Evolutionary conservation across 441 rosid species (phyloP).

Genomic region (Adansonia gregorii): DNA sequence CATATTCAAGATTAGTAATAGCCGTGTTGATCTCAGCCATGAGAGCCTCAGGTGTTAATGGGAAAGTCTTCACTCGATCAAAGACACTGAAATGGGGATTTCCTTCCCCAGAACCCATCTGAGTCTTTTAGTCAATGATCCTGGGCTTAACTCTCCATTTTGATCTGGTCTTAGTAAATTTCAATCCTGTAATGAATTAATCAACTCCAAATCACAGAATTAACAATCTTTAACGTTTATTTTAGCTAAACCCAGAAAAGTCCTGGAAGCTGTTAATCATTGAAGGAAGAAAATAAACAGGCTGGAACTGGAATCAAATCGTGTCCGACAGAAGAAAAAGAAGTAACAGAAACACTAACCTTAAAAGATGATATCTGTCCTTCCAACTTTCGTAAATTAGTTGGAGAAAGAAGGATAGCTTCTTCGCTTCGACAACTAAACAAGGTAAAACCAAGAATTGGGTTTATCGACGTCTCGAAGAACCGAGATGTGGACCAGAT

Average conservation of each 20-base stretch:
- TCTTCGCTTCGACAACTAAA: background rate
- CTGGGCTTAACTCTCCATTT: background rate
- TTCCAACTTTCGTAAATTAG: background rate
- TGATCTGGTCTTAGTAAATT: background rate
- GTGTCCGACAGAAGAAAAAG: background rate
- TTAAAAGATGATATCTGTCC: constrained; percentile 8
- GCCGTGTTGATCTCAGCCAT: constrained; percentile 62
- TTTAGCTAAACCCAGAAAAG: constrained; percentile 10
- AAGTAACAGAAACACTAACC: constrained; percentile 14
- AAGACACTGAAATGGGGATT: constrained; percentile 49
- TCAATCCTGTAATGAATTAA: background rate
- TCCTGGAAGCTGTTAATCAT: background rate
- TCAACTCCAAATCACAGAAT: background rate
- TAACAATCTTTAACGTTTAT: background rate
- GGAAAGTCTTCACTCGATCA: constrained; percentile 47
- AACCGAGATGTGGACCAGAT: background rate
- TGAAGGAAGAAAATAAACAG: background rate
- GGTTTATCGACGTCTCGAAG: constrained; percentile 1
- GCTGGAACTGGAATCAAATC: constrained; percentile 4
- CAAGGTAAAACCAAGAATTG: background rate
- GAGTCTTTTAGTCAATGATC: background rate
- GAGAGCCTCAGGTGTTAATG: constrained; percentile 54
- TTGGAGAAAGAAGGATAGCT: background rate
- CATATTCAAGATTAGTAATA: constrained; percentile 55
- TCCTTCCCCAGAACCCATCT: constrained; percentile 50